These are phyloP conservation scores for Rutstroemia sp. DNA, from an alignment of 2,329 filamentous ascomycete species.

Conservation along the genomic window DNA sequence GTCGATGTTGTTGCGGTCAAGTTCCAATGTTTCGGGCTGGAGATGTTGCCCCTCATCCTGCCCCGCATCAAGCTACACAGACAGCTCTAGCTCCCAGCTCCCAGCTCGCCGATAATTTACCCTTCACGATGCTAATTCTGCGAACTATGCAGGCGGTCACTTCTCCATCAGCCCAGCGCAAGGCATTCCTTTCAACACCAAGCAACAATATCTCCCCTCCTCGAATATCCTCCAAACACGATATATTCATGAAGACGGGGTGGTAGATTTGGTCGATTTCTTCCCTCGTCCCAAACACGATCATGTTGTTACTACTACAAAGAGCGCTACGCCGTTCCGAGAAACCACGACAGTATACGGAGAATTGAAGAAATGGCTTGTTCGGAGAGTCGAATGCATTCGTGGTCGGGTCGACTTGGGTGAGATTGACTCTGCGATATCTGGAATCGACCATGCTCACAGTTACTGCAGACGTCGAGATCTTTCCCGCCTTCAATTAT, in stretches of 20 bases:
- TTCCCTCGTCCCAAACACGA: slow-evolving; percentile 62
- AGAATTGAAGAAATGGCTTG: slow-evolving; percentile 63
- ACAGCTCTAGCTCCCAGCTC: background rate
- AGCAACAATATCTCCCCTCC: slow-evolving; percentile 70
- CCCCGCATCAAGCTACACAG: background rate
- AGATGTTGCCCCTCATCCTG: background rate
- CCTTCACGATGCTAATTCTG: slow-evolving; percentile 3
- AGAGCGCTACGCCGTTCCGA: slow-evolving; percentile 44
- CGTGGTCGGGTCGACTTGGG: slow-evolving; percentile 57
- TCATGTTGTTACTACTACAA: slow-evolving; percentile 37
- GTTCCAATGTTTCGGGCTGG: background rate
- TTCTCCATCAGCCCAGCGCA: slow-evolving; percentile 57
- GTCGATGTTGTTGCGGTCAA: background rate
- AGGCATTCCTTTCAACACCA: slow-evolving; percentile 53
- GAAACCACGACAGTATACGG: slow-evolving; percentile 48
- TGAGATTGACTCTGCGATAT: slow-evolving; percentile 22
- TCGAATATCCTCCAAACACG: slow-evolving; percentile 70
- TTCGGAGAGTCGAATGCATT: slow-evolving; percentile 65
- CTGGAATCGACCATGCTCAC: slow-evolving; percentile 5
- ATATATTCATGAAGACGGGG: slow-evolving; percentile 70
- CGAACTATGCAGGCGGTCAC: slow-evolving; percentile 46
- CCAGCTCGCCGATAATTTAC: background rate
- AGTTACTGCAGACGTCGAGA: slow-evolving; percentile 47
- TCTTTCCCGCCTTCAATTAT: slow-evolving; percentile 69
- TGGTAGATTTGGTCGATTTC: slow-evolving; percentile 67